Base-by-base conservation (phyloP, 768 basidiomycete species). In the Serpula lacrymans region DNA sequence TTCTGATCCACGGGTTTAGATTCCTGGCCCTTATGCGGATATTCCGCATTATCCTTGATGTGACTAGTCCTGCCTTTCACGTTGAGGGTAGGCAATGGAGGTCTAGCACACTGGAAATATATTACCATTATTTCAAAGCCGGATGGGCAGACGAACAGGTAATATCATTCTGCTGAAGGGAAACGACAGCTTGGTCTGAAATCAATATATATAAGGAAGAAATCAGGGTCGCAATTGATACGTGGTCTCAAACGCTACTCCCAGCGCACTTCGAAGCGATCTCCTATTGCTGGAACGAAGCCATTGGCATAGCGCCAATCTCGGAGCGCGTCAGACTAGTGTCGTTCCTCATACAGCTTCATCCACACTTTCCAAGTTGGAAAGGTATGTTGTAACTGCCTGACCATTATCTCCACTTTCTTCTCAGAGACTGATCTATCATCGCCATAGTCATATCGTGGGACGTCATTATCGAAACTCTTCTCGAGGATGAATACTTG, bases 31-130 rank as follows among this genome's bases (percentile, higher is more conserved):
- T 39, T 17, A 69, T 67, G 17, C 75, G 74, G 5, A 55, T 86
- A 11, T 87, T 86, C 57, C 74, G 75, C 18, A 72, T 88, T 39
- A 62, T 86, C 16, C 59, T 82, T 24, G 84, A 88, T 49, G 69
- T 82, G 6, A 82, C 74, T 8, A 82, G 73, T 45, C 77, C 80
- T 0, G 67, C 71, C 0, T 83, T 86, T 51, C 55, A 62, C 24
- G 69, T 84, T 3, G 80, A 82, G 45, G 81, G 74, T 39, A 69
- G 79, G 12, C 81, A 84, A 54, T 87, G 84, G 84, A 71, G 77
- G 13, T 71, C 78, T 2, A 78, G 72, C 39, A 69, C 86, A 12
- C 66, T 70, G 9, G 72, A 75, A 30, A 62, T 86, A 37, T 82
- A 87, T 51, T 66, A 67, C 31, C 62, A 60, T 23, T 88, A 76